Conservation (phyloP, 495 filamentous ascomycete genomes). For the Jackrogersella multiformis region DNA sequence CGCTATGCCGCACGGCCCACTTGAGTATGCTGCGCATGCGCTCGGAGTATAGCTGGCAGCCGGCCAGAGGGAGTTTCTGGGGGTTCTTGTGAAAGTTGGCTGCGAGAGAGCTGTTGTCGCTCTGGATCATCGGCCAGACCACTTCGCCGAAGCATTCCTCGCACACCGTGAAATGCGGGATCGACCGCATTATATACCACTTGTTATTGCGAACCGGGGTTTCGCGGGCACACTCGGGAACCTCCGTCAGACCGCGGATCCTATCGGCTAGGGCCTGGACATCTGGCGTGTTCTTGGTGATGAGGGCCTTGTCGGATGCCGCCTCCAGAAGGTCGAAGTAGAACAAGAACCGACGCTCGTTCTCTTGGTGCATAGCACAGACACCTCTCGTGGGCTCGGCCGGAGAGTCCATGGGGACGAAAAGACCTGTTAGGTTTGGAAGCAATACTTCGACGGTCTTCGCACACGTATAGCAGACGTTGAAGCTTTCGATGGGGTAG, state of each 20-base stretch:
- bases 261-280: constrained; percentile 49
- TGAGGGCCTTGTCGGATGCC: constrained; percentile 51
- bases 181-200: constrained; percentile 53
- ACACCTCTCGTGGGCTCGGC: constrained; percentile 47
- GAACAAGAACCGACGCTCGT: constrained; percentile 49
- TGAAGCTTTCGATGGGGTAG: constrained; percentile 48
- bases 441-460: constrained; percentile 53
- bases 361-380: constrained; percentile 54
- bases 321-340: constrained; percentile 56
- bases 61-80: constrained; percentile 58
- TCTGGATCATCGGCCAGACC: constrained; percentile 68
- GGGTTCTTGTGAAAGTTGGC: constrained; percentile 64
- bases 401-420: constrained; percentile 50
- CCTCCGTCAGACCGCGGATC: constrained; percentile 46
- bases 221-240: constrained; percentile 51
- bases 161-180: constrained; percentile 56
- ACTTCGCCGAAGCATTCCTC: constrained; percentile 70
- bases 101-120: constrained; percentile 61
- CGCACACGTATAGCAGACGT: constrained; percentile 54
- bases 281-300: constrained; percentile 45
- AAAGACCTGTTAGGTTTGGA: constrained; percentile 53
- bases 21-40: constrained; percentile 75
- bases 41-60: constrained; percentile 78
- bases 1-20: constrained; percentile 65
- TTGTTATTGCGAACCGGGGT: constrained; percentile 36